A percentile compares a stretch with the other conserved stretches of the same genome.
phyloP scores from a whole-genome alignment of 208 protist species.

The Wallacemonas sp. region DNA sequence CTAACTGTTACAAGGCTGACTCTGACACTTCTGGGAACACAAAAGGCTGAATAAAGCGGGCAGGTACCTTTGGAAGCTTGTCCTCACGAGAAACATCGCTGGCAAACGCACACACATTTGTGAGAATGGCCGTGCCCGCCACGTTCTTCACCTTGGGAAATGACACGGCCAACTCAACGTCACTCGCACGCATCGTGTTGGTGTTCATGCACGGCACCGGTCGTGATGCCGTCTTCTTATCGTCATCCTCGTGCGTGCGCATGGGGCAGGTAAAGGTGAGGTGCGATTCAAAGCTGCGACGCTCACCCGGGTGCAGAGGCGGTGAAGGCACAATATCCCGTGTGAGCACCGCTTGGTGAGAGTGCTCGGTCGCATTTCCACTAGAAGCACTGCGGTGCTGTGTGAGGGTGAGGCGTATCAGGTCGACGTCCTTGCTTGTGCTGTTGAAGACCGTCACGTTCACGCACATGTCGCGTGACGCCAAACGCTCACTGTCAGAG shows the following conservation, averaged over 20 bases:
- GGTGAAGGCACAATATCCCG: slow-evolving; percentile 1
- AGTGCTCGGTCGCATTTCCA: neutral
- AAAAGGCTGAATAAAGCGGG: slow-evolving; percentile 1
- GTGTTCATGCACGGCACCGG: slow-evolving; percentile 7
- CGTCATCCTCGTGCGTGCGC: slow-evolving; percentile 12
- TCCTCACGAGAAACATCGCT: neutral
- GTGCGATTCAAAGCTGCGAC: neutral
- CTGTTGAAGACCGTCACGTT: neutral
- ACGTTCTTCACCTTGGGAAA: slow-evolving; percentile 12
- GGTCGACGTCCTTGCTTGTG: neutral
- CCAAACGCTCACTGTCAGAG: neutral
- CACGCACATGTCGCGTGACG: neutral
- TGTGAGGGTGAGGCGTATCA: neutral
- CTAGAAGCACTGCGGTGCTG: slow-evolving; percentile 4
- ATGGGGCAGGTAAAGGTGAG: neutral
- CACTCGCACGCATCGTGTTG: neutral
- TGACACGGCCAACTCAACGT: neutral
- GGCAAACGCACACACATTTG: slow-evolving; percentile 9
- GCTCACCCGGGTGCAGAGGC: slow-evolving; percentile 10
- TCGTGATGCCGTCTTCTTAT: slow-evolving; percentile 1
- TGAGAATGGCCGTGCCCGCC: neutral
- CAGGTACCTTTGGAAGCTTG: neutral
- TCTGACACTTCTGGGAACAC: slow-evolving; percentile 1
- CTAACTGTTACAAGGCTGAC: neutral
- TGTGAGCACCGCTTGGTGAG: neutral